These are phyloP conservation scores for Coemansia sp. DNA, from an alignment of 192 early-diverging fungal species.

Conservation along the genomic window DNA sequence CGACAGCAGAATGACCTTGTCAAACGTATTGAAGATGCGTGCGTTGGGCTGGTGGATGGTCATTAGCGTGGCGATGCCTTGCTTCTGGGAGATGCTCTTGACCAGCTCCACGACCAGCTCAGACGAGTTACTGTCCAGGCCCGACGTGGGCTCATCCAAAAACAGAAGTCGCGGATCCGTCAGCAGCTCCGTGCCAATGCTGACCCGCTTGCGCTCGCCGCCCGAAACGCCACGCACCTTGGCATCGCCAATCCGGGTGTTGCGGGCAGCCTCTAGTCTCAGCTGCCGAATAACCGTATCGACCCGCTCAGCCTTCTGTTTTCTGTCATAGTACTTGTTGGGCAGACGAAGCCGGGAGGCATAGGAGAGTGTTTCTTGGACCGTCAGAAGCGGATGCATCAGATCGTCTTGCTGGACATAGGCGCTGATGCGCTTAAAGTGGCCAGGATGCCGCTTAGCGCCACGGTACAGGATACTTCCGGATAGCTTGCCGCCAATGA, in stretches of 20 bases:
- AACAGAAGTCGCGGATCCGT: slow-evolving; percentile 58
- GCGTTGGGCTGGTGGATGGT: slow-evolving; percentile 90
- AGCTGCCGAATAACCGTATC: slow-evolving; percentile 64
- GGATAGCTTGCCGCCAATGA: slow-evolving; percentile 55
- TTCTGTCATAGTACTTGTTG: slow-evolving; percentile 43
- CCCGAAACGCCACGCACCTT: slow-evolving; percentile 54
- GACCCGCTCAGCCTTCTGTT: slow-evolving; percentile 61
- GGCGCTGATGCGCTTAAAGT: slow-evolving; percentile 51
- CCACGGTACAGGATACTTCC: slow-evolving; percentile 59
- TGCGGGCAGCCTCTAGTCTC: slow-evolving; percentile 60
- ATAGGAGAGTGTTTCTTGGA: slow-evolving; percentile 74
- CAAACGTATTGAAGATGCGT: slow-evolving; percentile 78
- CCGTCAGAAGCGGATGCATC: slow-evolving; percentile 64
- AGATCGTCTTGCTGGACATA: slow-evolving; percentile 59
- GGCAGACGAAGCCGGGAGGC: slow-evolving; percentile 72
- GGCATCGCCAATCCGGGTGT: slow-evolving; percentile 57
- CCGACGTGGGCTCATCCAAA: slow-evolving; percentile 62
- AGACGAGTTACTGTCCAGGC: slow-evolving; percentile 70
- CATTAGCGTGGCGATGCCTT: slow-evolving; percentile 71
- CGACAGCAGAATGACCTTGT: slow-evolving; percentile 73
- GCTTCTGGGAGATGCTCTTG: slow-evolving; percentile 57
- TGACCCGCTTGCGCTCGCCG: slow-evolving; percentile 57
- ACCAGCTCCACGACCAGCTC: slow-evolving; percentile 64
- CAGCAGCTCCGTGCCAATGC: slow-evolving; percentile 53
- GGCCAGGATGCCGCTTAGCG: slow-evolving; percentile 40